phyloP scores from a whole-genome alignment of 371 early-diverging fungal genomes.

The Smittium mucronatum region DNA sequence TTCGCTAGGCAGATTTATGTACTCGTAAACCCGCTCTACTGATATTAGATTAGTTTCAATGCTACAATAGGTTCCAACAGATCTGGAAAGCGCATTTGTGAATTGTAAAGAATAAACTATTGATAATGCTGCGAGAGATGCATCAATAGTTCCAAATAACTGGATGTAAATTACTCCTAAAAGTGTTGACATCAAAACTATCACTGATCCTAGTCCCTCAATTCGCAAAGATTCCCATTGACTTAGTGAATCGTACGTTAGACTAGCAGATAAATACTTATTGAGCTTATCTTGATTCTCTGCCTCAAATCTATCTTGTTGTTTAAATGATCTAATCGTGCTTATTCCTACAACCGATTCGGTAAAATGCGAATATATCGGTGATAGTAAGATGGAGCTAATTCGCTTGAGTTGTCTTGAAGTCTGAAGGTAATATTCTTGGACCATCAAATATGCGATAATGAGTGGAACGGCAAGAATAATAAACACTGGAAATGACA shows the following conservation, averaged over 20 bases:
- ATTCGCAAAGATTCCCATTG: constrained; percentile 33
- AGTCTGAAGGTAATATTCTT: constrained; percentile 46
- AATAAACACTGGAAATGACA: constrained; percentile 46
- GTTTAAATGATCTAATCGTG: constrained; percentile 40
- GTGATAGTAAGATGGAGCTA: constrained; percentile 62
- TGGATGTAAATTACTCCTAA: constrained; percentile 29
- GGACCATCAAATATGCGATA: constrained; percentile 37
- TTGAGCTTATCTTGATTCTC: constrained; percentile 39
- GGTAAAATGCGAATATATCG: constrained; percentile 47
- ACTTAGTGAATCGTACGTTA: constrained; percentile 27
- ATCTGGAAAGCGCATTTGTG: constrained; percentile 32
- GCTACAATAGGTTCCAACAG: constrained; percentile 29
- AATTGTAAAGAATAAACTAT: constrained; percentile 31
- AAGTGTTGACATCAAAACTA: constrained; percentile 33
- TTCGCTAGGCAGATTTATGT: constrained; percentile 32
- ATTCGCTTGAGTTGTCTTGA: constrained; percentile 84
- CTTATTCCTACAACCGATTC: constrained; percentile 42
- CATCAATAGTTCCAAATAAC: constrained; percentile 13
- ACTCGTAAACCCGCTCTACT: constrained; percentile 38
- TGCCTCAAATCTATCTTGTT: constrained; percentile 30
- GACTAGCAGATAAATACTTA: constrained; percentile 14
- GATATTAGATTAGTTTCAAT: constrained; percentile 30
- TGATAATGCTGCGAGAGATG: constrained; percentile 29
- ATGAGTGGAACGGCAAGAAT: constrained; percentile 23
- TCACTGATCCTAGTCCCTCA: constrained; percentile 33